phyloP scores from a whole-genome alignment of 1,284 basidiomycete genomes.

The Tylopilus sp. region DNA sequence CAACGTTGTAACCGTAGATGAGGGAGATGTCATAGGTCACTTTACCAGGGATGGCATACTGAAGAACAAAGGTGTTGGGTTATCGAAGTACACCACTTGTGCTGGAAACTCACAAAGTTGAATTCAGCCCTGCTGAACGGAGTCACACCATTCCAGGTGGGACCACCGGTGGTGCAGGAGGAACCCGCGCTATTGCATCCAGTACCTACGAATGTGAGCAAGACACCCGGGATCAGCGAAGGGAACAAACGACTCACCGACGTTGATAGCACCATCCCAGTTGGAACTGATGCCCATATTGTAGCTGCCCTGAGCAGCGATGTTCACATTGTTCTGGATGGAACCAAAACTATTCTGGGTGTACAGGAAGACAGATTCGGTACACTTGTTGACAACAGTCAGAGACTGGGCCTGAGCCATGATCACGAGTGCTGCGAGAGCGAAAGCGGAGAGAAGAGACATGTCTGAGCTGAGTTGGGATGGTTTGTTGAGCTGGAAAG shows the following conservation, averaged over 20 bases:
- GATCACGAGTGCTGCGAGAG: constrained; percentile 19
- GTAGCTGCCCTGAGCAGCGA: constrained; percentile 22
- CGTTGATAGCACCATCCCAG: constrained; percentile 37
- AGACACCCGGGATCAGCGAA: neutral
- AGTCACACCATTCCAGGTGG: constrained; percentile 32
- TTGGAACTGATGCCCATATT: constrained; percentile 35
- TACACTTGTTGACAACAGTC: constrained; percentile 32
- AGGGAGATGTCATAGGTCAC: constrained; percentile 40
- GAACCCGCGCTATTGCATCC: constrained; percentile 26
- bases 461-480: constrained; percentile 13
- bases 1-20: constrained; percentile 40
- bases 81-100: neutral
- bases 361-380: constrained; percentile 31
- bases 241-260: constrained; percentile 21
- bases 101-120: constrained; percentile 21
- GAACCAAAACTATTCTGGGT: constrained; percentile 33
- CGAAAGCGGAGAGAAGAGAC: constrained; percentile 20
- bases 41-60: constrained; percentile 31
- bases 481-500: neutral
- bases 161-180: constrained; percentile 37
- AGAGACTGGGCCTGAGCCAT: constrained; percentile 32
- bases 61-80: neutral
- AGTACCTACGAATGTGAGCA: constrained; percentile 27
- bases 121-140: constrained; percentile 38
- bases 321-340: constrained; percentile 28